Conservation (phyloP, 108 stramenopile genomes). For the Fragilaria crotonensis region DNA sequence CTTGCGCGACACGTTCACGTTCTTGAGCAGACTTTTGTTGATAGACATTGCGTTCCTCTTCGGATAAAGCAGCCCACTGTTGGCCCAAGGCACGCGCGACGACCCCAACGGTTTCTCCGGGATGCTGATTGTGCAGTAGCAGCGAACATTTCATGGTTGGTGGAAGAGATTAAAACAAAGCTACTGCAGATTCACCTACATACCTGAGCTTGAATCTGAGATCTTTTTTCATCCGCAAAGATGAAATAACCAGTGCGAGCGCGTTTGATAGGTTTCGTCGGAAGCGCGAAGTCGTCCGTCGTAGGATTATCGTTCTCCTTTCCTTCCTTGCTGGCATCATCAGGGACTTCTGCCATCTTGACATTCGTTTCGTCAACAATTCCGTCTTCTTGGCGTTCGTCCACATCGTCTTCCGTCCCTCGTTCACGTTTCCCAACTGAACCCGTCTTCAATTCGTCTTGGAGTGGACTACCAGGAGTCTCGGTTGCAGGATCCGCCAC, state of each 20-base stretch:
- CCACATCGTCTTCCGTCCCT: too few relatives aligned
- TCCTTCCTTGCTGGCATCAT: too few relatives aligned
- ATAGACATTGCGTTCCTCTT: conserved; percentile 48
- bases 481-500: too few relatives aligned
- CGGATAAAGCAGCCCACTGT: conserved; percentile 39
- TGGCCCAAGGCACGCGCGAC: conserved; percentile 51
- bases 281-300: too few relatives aligned
- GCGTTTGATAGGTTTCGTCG: conserved; percentile 49
- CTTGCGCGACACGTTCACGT: conserved; percentile 42
- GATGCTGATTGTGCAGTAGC: too few relatives aligned
- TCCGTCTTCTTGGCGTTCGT: too few relatives aligned
- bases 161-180: conserved; percentile 6
- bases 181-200: conserved; percentile 8
- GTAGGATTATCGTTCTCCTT: conserved; percentile 1
- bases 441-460: too few relatives aligned
- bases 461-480: too few relatives aligned
- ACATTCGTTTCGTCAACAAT: too few relatives aligned
- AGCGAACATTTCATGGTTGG: not conserved
- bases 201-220: conserved; percentile 54
- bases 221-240: conserved; percentile 68
- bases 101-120: conserved; percentile 53
- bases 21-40: conserved; percentile 48
- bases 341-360: too few relatives aligned
- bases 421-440: too few relatives aligned
- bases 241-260: conserved; percentile 81